Evolutionary conservation across 306 rosid species (phyloP).

Genomic region (Cyamopsis tetragonoloba): DNA sequence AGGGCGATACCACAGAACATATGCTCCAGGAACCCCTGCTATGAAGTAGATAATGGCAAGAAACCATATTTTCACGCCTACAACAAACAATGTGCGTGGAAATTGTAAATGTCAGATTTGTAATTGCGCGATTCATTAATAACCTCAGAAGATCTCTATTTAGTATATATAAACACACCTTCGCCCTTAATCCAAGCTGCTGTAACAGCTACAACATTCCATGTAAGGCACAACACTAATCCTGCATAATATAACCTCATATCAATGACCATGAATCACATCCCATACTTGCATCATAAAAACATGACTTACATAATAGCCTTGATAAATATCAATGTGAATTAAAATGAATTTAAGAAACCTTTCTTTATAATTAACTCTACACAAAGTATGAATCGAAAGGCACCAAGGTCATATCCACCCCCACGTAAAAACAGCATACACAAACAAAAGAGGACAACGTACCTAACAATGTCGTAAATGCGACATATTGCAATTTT

Average conservation of each 20-base stretch:
- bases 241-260: conserved; percentile 53
- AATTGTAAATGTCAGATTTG: conserved; percentile 14
- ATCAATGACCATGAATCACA: conserved; percentile 18
- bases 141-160: neutral
- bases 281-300: neutral
- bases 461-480: conserved; percentile 81
- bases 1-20: conserved; percentile 95
- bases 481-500: conserved; percentile 77
- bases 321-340: neutral
- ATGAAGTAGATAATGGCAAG: conserved; percentile 84
- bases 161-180: conserved; percentile 47
- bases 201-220: conserved; percentile 85
- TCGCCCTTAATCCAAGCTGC: conserved; percentile 92
- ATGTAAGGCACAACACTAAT: conserved; percentile 62
- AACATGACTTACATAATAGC: neutral
- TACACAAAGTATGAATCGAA: neutral
- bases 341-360: conserved; percentile 4
- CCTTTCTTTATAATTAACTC: neutral
- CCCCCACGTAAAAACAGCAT: neutral
- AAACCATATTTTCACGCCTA: conserved; percentile 89
- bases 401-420: neutral
- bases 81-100: conserved; percentile 24
- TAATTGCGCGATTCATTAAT: neutral
- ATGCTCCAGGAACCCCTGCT: conserved; percentile 88
- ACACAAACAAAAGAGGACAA: neutral